Conservation (phyloP, 2,329 filamentous ascomycete species). For the Claviceps monticola region DNA sequence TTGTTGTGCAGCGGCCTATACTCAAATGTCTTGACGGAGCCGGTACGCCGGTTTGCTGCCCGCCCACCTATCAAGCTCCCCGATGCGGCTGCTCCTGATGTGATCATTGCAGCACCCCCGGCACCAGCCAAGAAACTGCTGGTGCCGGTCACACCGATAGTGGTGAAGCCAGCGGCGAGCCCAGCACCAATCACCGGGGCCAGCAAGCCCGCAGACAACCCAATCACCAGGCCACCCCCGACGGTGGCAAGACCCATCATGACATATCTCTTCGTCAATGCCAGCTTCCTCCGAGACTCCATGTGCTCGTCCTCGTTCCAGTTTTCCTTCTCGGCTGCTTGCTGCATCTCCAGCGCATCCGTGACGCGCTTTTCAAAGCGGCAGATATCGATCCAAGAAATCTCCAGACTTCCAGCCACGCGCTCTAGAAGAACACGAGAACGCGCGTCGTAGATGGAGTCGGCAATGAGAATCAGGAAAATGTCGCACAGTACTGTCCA, state of each 20-base stretch:
- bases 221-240: constrained; percentile 87
- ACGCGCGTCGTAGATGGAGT: constrained; percentile 81
- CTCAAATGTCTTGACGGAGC: constrained; percentile 90
- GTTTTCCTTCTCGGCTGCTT: constrained; percentile 83
- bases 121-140: constrained; percentile 79
- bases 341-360: constrained; percentile 94
- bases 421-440: constrained; percentile 73
- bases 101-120: constrained; percentile 87
- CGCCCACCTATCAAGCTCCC: constrained; percentile 75
- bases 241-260: constrained; percentile 97
- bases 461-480: constrained; percentile 91
- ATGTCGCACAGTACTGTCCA: constrained; percentile 97
- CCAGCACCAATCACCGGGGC: constrained; percentile 91
- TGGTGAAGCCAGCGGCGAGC: constrained; percentile 86
- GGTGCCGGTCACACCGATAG: constrained; percentile 84
- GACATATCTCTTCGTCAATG: constrained; percentile 70
- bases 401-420: constrained; percentile 66
- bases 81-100: constrained; percentile 72
- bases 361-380: constrained; percentile 95
- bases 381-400: constrained; percentile 86
- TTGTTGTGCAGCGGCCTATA: constrained; percentile 96
- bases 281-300: constrained; percentile 68
- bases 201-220: constrained; percentile 78
- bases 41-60: constrained; percentile 77
- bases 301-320: constrained; percentile 97